Evolutionary conservation across 129 eudicot genomes (phyloP), one percentile per base, ranked within the genome.

Genomic region (Tagetes patula): DNA sequence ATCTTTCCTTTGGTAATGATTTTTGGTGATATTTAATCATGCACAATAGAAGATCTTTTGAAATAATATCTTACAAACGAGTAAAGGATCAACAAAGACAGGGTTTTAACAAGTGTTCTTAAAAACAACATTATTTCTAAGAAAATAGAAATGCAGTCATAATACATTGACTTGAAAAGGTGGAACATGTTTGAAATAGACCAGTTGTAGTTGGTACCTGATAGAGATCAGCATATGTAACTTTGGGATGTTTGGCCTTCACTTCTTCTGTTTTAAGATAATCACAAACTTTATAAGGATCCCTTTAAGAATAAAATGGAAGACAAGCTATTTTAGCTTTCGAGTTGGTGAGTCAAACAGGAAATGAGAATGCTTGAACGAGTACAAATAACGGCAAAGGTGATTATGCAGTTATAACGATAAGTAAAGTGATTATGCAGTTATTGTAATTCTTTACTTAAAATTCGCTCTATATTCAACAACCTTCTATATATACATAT

Each of bases 171-270:
- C 53, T 46, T 47, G 39, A 64, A 72, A 73, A 73, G 70, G 48
- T 36, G 10, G n/a, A 65, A 65, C 37, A 53, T 65, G 43, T 39
- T 75, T 69, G 52, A 45, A 68, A 36, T 14, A 58, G 12, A 37
- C 36, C n/a, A 61, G 46, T 32, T 45, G n/a, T 60, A 20, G 27
- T 8, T 20, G 12, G 65, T 48, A 95, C 99, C 97, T 95, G 99
- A 81, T 95, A 95, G 34, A 95, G 89, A 75, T 95, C 99, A 49
- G 97, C 97, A 83, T 90, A 95, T 74, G 99, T 76, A 61, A 95
- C 82, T 77, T 69, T 90, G 8, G 96, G 96, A 73, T 86, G 85
- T 79, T 65, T 90, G 38, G 89, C 84, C 80, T 90, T 95, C 46
- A 95, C 82, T 74, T 82, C 91, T 62, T 95, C 99, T 95, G 94